Evolutionary conservation across 163 green algal genomes (phyloP).

Genomic region (Scenedesmus sp.): DNA sequence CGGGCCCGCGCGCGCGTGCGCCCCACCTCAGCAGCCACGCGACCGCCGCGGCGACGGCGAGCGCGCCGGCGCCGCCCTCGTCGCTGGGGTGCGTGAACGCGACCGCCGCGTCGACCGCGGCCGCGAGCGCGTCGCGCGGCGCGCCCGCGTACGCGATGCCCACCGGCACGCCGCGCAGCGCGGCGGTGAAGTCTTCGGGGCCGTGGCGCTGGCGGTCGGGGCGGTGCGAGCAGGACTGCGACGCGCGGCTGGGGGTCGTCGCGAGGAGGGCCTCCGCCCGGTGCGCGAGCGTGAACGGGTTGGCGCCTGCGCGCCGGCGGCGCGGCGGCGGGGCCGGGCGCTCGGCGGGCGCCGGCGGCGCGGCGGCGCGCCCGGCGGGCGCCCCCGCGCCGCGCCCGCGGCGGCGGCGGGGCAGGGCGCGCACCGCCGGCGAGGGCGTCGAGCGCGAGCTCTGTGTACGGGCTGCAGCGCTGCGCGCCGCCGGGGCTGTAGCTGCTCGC

Average conservation of each 20-base stretch:
- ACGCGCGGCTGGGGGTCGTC: slow-evolving; percentile 5
- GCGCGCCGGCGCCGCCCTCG: slow-evolving; percentile 12
- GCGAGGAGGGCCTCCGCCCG: background rate
- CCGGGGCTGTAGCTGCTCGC: slow-evolving; percentile 20
- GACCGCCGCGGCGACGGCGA: slow-evolving; percentile 20
- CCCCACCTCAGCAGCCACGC: slow-evolving; percentile 28
- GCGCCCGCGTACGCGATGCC: slow-evolving; percentile 12
- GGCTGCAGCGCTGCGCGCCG: slow-evolving; percentile 7
- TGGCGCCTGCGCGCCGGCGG: slow-evolving; percentile 11
- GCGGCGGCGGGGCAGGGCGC: background rate
- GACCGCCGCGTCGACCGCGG: slow-evolving; percentile 17
- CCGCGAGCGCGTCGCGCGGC: background rate
- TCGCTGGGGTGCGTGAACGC: slow-evolving; percentile 31
- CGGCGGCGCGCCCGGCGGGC: too few species aligned
- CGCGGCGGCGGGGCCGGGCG: too few species aligned
- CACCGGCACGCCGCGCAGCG: slow-evolving; percentile 12
- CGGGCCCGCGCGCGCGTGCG: background rate
- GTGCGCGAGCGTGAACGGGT: slow-evolving; percentile 25
- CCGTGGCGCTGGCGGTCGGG: slow-evolving; percentile 38
- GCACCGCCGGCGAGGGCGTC: slow-evolving; percentile 16
- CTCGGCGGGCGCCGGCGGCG: too few species aligned
- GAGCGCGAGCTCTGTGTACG: slow-evolving; percentile 27
- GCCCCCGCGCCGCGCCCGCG: too few species aligned
- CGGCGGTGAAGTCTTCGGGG: slow-evolving; percentile 12
- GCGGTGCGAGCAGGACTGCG: slow-evolving; percentile 15